A percentile compares a stretch with the other conserved stretches of the same genome.
These are phyloP conservation scores for Calycina herbarum DNA, from an alignment of 2,329 filamentous ascomycete species.

Conservation along the genomic window DNA sequence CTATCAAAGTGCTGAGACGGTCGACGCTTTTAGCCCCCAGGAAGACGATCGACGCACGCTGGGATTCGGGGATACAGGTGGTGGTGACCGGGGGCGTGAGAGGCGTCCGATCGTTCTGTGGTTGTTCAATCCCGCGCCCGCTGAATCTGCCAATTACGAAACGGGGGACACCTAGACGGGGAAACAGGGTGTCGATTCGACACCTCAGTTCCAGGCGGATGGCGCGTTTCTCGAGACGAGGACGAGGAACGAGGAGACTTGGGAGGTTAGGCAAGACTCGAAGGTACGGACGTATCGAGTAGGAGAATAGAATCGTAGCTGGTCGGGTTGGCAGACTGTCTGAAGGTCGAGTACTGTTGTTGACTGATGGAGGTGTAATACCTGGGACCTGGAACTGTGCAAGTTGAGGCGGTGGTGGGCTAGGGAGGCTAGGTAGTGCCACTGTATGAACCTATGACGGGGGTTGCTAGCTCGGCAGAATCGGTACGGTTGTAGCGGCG, in stretches of 20 bases:
- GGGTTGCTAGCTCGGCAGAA: background rate
- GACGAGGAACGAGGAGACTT: no score
- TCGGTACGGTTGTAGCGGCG: no score
- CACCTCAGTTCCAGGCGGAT: background rate
- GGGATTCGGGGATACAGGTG: background rate
- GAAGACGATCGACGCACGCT: background rate
- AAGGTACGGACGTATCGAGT: no score
- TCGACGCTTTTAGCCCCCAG: slow-evolving; percentile 1
- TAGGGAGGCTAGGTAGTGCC: background rate
- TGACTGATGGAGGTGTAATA: background rate
- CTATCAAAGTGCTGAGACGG: background rate
- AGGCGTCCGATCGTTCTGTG: background rate
- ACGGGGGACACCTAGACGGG: slow-evolving; percentile 6
- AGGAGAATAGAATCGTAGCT: no score
- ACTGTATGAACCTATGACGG: background rate
- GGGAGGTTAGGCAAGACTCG: no score
- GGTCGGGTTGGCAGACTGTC: no score
- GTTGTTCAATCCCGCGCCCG: slow-evolving; percentile 9
- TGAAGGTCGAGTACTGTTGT: background rate
- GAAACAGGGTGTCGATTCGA: background rate
- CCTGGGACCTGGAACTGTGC: background rate
- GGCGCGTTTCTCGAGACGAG: background rate
- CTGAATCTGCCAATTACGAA: slow-evolving; percentile 22
- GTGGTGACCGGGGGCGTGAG: slow-evolving; percentile 9
- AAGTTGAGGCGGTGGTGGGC: background rate